These are phyloP conservation scores for Catunica adiposa DNA, from an alignment of 2,329 filamentous ascomycete genomes.

Conservation along the genomic window DNA sequence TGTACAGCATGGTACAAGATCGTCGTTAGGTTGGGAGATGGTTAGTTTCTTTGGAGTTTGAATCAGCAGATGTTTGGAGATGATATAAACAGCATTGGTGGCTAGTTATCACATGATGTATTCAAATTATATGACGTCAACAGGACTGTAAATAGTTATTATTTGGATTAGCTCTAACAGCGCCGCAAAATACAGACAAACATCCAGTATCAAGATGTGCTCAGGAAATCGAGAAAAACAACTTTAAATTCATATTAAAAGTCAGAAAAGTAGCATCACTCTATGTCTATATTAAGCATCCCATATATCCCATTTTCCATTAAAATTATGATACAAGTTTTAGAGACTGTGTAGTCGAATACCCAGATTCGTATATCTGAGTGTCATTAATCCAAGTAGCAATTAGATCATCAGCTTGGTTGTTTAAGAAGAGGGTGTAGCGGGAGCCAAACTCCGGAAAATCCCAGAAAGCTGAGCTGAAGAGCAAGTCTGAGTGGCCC, in stretches of 20 bases:
- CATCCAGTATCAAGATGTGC: too few species aligned
- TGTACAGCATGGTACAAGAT: too few species aligned
- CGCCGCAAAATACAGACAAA: too few species aligned
- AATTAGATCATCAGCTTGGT: neutral
- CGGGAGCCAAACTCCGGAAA: conserved; percentile 10
- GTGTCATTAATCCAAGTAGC: neutral
- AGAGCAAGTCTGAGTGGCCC: conserved; percentile 1
- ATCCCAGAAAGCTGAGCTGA: conserved; percentile 1
- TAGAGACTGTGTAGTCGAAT: neutral
- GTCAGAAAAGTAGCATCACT: neutral
- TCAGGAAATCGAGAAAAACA: conserved; percentile 1
- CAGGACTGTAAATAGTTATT: too few species aligned
- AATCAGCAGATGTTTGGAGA: too few species aligned
- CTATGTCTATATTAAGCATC: neutral
- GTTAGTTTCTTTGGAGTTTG: too few species aligned
- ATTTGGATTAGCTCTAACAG: too few species aligned
- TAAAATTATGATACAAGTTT: neutral
- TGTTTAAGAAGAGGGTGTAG: neutral
- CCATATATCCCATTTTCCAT: neutral
- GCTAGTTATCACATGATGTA: too few species aligned
- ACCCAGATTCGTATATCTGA: neutral
- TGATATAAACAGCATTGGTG: too few species aligned
- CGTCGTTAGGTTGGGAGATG: too few species aligned
- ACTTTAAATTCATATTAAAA: neutral
- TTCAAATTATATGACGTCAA: too few species aligned